Percentiles rank a stretch among this genome's conserved stretches.
phyloP scores from a whole-genome alignment of 345 rosid species.

The Camelina laxa region DNA sequence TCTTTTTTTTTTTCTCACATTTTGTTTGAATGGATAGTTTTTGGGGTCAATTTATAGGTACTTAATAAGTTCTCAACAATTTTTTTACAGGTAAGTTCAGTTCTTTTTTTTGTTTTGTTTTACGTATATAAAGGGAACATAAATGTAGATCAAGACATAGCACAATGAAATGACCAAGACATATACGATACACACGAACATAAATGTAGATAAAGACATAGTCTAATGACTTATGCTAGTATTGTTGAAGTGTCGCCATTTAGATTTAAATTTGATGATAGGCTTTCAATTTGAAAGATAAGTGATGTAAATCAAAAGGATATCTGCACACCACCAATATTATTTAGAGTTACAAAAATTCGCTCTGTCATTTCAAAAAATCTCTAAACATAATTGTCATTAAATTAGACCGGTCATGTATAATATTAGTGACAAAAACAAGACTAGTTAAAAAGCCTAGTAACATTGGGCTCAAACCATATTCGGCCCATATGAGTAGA shows the following conservation, averaged over 20 bases:
- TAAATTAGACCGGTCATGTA: no score
- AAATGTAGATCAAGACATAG: no score
- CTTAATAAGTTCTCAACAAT: no score
- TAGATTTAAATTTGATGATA: background rate
- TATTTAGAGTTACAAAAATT: no score
- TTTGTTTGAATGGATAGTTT: no score
- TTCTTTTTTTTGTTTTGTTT: no score
- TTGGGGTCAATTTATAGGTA: no score
- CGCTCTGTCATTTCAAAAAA: no score
- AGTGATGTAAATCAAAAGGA: background rate
- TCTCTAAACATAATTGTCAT: no score
- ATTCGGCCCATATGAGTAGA: background rate
- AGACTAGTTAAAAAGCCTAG: background rate
- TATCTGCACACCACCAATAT: background rate
- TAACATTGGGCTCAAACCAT: slow-evolving; percentile 6
- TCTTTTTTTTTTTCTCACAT: background rate
- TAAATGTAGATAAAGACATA: background rate
- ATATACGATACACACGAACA: background rate
- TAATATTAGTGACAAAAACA: no score
- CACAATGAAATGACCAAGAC: background rate
- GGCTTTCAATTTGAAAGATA: background rate
- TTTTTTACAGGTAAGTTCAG: no score
- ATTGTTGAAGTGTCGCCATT: background rate
- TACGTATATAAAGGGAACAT: background rate
- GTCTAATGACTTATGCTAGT: background rate